Percentiles rank a stretch among this genome's conserved stretches.
Conservation (phyloP, 768 basidiomycete genomes). For the Pleurotus giganteus region DNA sequence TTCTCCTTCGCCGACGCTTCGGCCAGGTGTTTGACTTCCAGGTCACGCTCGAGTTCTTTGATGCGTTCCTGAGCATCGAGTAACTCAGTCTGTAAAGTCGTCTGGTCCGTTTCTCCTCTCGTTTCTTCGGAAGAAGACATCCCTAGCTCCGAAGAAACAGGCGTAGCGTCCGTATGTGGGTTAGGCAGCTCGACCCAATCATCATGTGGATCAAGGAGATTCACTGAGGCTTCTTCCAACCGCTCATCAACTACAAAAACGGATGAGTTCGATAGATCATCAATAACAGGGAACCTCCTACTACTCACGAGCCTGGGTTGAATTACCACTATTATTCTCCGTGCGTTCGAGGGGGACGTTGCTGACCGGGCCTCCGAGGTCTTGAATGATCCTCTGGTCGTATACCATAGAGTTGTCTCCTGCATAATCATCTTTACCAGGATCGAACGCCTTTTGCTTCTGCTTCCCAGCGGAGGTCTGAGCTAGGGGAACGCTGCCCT, state of each 20-base stretch:
- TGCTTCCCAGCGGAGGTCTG: neutral
- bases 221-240: neutral
- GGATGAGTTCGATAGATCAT: neutral
- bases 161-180: neutral
- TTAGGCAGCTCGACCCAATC: neutral
- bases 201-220: neutral
- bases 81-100: neutral
- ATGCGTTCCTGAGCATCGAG: neutral
- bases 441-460: too few species aligned
- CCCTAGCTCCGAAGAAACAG: neutral
- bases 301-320: slow-evolving; percentile 4
- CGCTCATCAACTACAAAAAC: slow-evolving; percentile 1
- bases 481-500: too few species aligned
- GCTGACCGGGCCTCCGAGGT: neutral
- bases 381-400: neutral
- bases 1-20: neutral
- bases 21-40: neutral
- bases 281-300: neutral
- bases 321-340: neutral
- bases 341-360: neutral
- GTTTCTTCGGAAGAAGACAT: neutral
- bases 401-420: neutral
- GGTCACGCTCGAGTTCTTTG: neutral
- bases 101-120: neutral
- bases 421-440: too few species aligned